Conservation (phyloP, 2,329 filamentous ascomycete genomes). For the Sporothrix inflata region DNA sequence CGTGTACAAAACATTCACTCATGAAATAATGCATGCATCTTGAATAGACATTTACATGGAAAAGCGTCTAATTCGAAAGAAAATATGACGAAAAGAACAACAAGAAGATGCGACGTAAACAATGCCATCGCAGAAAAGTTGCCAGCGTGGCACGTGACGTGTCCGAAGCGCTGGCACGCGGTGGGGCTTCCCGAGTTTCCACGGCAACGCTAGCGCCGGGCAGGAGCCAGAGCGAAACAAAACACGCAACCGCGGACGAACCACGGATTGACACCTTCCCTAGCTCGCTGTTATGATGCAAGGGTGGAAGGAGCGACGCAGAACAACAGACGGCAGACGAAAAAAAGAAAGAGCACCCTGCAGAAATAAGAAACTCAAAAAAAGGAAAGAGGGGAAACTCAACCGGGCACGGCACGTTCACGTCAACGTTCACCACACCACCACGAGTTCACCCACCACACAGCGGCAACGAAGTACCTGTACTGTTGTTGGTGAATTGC, state of each 20-base stretch:
- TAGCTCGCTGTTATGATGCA: constrained; percentile 4
- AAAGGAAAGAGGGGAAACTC: constrained; percentile 10
- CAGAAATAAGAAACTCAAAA: neutral
- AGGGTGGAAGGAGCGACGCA: constrained; percentile 21
- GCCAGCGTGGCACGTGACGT: constrained; percentile 27
- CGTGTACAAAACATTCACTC: constrained; percentile 5
- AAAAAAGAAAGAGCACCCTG: neutral
- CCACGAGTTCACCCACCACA: neutral
- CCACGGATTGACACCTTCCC: neutral
- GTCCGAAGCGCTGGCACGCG: neutral
- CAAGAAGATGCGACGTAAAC: neutral
- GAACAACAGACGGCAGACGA: constrained; percentile 15
- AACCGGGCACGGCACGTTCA: neutral
- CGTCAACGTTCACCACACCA: constrained; percentile 6
- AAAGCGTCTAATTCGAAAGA: neutral
- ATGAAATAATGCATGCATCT: neutral
- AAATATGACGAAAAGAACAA: neutral
- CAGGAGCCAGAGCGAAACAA: neutral
- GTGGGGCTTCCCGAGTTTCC: constrained; percentile 22
- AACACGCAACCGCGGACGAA: neutral
- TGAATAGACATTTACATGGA: neutral
- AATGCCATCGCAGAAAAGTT: neutral
- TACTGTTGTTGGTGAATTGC: no score
- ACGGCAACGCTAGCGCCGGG: constrained; percentile 29
- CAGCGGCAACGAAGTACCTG: neutral